phyloP scores from a whole-genome alignment of 2,329 filamentous ascomycete genomes.

The Pyrenophora seminiperda region DNA sequence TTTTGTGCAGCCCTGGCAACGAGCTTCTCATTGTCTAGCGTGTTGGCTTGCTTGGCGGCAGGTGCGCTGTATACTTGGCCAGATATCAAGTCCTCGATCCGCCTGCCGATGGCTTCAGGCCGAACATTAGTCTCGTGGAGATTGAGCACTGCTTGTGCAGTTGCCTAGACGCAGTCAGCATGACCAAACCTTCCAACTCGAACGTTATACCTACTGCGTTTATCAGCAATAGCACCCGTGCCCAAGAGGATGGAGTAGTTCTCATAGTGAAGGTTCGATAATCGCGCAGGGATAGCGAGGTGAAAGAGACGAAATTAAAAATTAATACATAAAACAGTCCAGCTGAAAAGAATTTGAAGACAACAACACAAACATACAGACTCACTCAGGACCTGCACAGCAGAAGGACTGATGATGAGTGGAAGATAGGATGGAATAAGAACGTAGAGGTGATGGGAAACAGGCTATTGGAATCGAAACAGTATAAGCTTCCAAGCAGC shows the following conservation, averaged over 20 bases:
- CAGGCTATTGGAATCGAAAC: slow-evolving; percentile 31
- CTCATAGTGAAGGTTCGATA: slow-evolving; percentile 32
- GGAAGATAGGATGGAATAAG: slow-evolving; percentile 30
- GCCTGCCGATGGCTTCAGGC: slow-evolving; percentile 30
- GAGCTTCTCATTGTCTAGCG: slow-evolving; percentile 16
- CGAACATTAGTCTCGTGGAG: slow-evolving; percentile 29
- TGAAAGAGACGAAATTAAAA: slow-evolving; percentile 27
- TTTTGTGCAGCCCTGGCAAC: slow-evolving; percentile 22
- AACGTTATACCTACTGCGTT: slow-evolving; percentile 32
- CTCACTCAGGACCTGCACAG: slow-evolving; percentile 45
- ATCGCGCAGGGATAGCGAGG: background rate
- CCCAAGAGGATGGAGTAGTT: slow-evolving; percentile 33
- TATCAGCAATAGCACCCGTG: slow-evolving; percentile 36
- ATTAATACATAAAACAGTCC: slow-evolving; percentile 44
- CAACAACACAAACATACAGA: slow-evolving; percentile 42
- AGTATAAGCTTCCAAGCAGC: slow-evolving; percentile 34
- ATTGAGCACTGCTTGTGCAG: slow-evolving; percentile 33
- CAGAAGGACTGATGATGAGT: slow-evolving; percentile 31
- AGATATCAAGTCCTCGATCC: slow-evolving; percentile 33
- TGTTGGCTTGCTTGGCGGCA: slow-evolving; percentile 11
- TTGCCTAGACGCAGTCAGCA: slow-evolving; percentile 32
- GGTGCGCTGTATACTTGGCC: slow-evolving; percentile 23
- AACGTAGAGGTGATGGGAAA: slow-evolving; percentile 19
- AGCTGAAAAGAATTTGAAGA: slow-evolving; percentile 39
- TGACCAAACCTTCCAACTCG: background rate